Base-by-base conservation (phyloP, 2,329 filamentous ascomycete genomes). In the Penicillium psychrosexuale region DNA sequence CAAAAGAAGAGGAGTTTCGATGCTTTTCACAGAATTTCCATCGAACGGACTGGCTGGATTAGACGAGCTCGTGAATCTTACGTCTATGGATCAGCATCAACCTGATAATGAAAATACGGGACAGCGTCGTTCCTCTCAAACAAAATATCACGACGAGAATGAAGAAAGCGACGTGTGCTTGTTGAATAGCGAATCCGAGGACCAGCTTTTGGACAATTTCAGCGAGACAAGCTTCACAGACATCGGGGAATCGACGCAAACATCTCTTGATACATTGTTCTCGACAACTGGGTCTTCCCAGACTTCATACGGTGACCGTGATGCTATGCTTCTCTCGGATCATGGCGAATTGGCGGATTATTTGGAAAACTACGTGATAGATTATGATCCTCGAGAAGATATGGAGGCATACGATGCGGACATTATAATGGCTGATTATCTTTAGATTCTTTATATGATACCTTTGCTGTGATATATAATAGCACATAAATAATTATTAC, bases 181-280 rank as follows among this genome's bases (percentile, higher is more conserved):
- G n/a, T 27, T 44, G 40, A 39, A 49, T 45, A 45, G 39, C 8
- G 54, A 51, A 17, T 38, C 46, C 0, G 56, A 62, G 5, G 52
- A 36, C 5, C 54, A 43, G 22, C 52, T 59, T 22, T 37, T 61
- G 8, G 53, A 56, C 19, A 44, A 44, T 28, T 31, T 42, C 27
- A 58, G 51, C 27, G 56, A 62, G n/a, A 48, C 52, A 17, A 57
- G 47, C 24, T 56, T 60, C 17, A 30, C 28, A 34, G 59, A 62
- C 22, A 27, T 49, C 8, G 47, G 45, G 8, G 54, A 61, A 2
- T 55, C 50, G 13, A 59, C 55, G 1, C 55, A 61, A 38, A 56
- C 51, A 9, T 59, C 57, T 11, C 33, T 58, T 6, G 31, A 55
- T 27, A 46, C 22, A 3, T 36, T 38, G 6, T 38, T 34, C 8